Base-by-base conservation (phyloP, 139 green algal species). In the Mesostigma viride region DNA sequence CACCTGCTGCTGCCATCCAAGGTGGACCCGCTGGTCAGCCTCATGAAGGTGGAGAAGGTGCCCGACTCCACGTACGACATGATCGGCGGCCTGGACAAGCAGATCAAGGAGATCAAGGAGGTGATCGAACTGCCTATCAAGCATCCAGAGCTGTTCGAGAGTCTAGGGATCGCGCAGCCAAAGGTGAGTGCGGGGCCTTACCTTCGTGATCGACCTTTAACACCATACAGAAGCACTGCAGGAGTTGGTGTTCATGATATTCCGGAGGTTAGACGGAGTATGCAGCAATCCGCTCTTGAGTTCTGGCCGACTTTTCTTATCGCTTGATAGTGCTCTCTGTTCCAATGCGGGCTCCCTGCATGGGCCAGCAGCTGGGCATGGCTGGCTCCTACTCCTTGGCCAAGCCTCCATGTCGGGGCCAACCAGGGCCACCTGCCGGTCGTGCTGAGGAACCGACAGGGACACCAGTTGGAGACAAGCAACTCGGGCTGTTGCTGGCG, bases 21-120 rank as follows among this genome's bases (percentile, higher is more conserved):
- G 44, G 74, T 91, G 53, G 87, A 94, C 67, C 87, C 87, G 1
- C 77, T 94, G 31, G 87, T 94, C 28, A 84, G 69, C 58, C 79
- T 96, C 26, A 96, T 97, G 91, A 98, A 97, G 84, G 94, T 99
- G n/a, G 94, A 99, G 81, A 99, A 99, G 85, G 94, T 99, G 60
- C 94, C 94, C 0, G 94, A 99, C 79, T 96, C 89, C 2, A 99
- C 94, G 3, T 99, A 98, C 79, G 94, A 99, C 82, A 97, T 99
- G 92, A 94, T 99, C 67, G 94, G 94, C 20, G 94, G 94, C 0
- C 82, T 95, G 35, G 94, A 99, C 74, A 87, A 97, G 83, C 94
- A 99, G 81, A 96, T 99, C 65, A 97, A 97, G 81, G 92, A 99
- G 78, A 96, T 98, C 80, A 98, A 98, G 77, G 92, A 98, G 84